phyloP scores from a whole-genome alignment of 1,284 basidiomycete species.

The Kalmanozyma brasiliensis region DNA sequence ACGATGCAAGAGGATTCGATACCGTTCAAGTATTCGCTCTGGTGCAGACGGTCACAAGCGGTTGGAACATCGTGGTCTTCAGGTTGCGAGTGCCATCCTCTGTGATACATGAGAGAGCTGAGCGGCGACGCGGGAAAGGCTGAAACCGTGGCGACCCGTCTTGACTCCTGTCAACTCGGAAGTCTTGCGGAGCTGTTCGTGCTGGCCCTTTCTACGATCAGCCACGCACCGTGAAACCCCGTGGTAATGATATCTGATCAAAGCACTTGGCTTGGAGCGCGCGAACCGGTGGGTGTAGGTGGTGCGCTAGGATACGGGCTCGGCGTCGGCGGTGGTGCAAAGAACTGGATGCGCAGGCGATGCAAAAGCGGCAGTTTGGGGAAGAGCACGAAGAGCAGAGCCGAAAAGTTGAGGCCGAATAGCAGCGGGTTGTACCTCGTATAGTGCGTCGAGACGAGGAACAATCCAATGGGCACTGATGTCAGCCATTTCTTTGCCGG shows the following conservation, averaged over 20 bases:
- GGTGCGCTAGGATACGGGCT: slow-evolving; percentile 52
- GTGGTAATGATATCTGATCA: slow-evolving; percentile 3
- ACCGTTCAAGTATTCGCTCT: too few relatives aligned
- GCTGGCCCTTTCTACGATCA: too few relatives aligned
- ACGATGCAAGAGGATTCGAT: too few relatives aligned
- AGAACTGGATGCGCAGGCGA: slow-evolving; percentile 53
- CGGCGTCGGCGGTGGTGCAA: slow-evolving; percentile 36
- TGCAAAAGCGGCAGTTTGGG: slow-evolving; percentile 87
- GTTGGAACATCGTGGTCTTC: too few relatives aligned
- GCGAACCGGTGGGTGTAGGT: slow-evolving; percentile 50
- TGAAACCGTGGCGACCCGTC: too few relatives aligned
- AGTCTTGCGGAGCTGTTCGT: background rate
- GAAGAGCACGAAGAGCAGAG: slow-evolving; percentile 85
- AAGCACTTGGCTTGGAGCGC: slow-evolving; percentile 27
- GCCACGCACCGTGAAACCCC: too few relatives aligned
- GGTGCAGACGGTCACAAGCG: too few relatives aligned
- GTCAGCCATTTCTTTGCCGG: slow-evolving; percentile 98
- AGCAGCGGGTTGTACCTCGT: slow-evolving; percentile 83
- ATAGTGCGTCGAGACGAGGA: slow-evolving; percentile 97
- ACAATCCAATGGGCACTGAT: slow-evolving; percentile 89
- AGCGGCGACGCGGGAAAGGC: background rate
- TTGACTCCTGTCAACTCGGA: too few relatives aligned
- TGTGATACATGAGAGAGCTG: slow-evolving; percentile 3
- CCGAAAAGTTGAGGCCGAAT: slow-evolving; percentile 89
- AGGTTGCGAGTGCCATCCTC: slow-evolving; percentile 2